Evolutionary conservation across 306 rosid species (phyloP), one percentile per base, ranked within the genome.

Genomic region (Astragalus glycyphyllos): DNA sequence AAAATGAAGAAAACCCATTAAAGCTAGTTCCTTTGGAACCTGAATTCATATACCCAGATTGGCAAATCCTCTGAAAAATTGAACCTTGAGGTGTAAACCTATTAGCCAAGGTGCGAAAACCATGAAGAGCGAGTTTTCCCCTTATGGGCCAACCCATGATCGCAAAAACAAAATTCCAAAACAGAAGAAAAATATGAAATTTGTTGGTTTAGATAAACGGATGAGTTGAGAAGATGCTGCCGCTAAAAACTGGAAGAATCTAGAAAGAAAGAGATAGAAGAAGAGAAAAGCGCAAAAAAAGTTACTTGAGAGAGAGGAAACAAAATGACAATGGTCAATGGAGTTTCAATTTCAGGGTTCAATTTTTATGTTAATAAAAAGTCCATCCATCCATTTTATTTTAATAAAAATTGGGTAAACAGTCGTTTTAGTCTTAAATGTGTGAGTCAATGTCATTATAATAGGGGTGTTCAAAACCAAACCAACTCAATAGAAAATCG

Each of bases 121-220:
- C 32, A 32, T 66, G 81, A 9, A 58, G 14, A 7, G 82, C 67
- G 12, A 71, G 49, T 73, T 86, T 93, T 11, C 80, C 79, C 75
- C 81, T 78, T 75, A 74, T 81, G 40, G 38, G 80, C 68, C 65
- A 80, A 1, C 64, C 84, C 91, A 90, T 90, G 84, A 73, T 71
- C 3, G 16, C 5, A 35, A 37, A 20, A 23, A 46, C 8, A 0
- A 16, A 16, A 67, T 64, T 47, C 7, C 4, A n/a, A 5, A 44
- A 4, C 0, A 14, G 48, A 32, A 8, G 3, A 54, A 64, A 41
- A 58, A 5, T 0, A 4, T 2, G 54, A 54, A 45, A 58, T 7
- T 45, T 44, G n/a, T n/a, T n/a, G n/a, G n/a, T n/a, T n/a, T n/a
- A n/a, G n/a, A n/a, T n/a, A n/a, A 5, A 35, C 5, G 31, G 51